Conservation (phyloP, 352 stramenopile species). For the Pythium phragmiticola region DNA sequence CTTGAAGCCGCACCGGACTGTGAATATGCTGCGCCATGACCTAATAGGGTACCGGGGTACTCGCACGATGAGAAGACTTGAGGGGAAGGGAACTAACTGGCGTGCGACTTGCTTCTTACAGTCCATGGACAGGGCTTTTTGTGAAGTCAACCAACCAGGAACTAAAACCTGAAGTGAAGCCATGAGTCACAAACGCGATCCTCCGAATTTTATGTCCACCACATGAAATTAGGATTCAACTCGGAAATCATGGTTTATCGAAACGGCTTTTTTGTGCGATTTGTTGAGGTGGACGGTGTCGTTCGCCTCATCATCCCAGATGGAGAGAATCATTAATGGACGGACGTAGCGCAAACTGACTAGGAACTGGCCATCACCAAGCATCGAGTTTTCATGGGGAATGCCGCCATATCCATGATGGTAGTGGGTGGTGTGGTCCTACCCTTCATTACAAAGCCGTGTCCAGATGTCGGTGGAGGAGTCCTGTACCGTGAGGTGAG, state of each 20-base stretch:
- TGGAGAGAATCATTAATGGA: constrained; percentile 12
- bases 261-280: constrained; percentile 14
- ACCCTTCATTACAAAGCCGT: background rate
- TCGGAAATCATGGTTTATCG: background rate
- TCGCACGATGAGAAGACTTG: too few relatives aligned
- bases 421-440: background rate
- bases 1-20: background rate
- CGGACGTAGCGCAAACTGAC: constrained; percentile 3
- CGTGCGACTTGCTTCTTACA: background rate
- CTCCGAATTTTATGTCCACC: background rate
- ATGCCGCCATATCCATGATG: too few relatives aligned
- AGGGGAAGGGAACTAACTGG: constrained; percentile 1
- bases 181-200: constrained; percentile 20
- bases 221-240: background rate
- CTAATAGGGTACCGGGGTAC: too few relatives aligned
- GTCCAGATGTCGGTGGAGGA: background rate
- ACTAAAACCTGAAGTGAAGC: constrained; percentile 20
- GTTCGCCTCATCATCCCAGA: constrained; percentile 23
- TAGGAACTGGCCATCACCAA: constrained; percentile 10
- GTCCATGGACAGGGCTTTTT: background rate
- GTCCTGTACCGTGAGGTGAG: background rate
- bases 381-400: too few relatives aligned
- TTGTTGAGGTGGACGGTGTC: constrained; percentile 5
- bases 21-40: background rate
- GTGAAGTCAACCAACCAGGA: constrained; percentile 4